phyloP scores from a whole-genome alignment of 2,329 filamentous ascomycete genomes.

The Rachicladosporium sp. region DNA sequence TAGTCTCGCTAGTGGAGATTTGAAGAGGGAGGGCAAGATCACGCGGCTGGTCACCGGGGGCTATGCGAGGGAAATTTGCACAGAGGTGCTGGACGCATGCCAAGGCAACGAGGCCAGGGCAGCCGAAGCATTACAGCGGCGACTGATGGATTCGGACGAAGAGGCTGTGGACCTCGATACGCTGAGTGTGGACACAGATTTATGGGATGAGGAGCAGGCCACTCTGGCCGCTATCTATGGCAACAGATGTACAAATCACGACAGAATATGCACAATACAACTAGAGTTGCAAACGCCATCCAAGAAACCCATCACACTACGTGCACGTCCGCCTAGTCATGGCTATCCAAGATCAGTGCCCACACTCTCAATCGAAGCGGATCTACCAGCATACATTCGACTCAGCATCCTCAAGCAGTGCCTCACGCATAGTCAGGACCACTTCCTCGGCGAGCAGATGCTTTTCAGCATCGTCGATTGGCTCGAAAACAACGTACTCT shows the following conservation, averaged over 20 bases:
- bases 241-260: slow-evolving; percentile 47
- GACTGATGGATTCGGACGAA: slow-evolving; percentile 41
- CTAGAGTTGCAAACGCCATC: slow-evolving; percentile 41
- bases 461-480: slow-evolving; percentile 84
- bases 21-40: slow-evolving; percentile 69
- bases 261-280: slow-evolving; percentile 54
- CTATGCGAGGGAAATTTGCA: slow-evolving; percentile 75
- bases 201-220: slow-evolving; percentile 76
- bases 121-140: slow-evolving; percentile 65
- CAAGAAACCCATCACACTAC: slow-evolving; percentile 38
- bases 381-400: slow-evolving; percentile 83
- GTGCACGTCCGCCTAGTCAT: slow-evolving; percentile 56
- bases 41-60: slow-evolving; percentile 72
- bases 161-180: slow-evolving; percentile 9
- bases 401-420: slow-evolving; percentile 74
- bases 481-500: slow-evolving; percentile 72
- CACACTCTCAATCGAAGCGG: slow-evolving; percentile 54
- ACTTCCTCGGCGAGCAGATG: slow-evolving; percentile 74
- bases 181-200: slow-evolving; percentile 26
- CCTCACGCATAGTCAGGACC: slow-evolving; percentile 56
- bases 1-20: slow-evolving; percentile 67
- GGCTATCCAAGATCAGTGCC: slow-evolving; percentile 59
- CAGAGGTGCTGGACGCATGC: slow-evolving; percentile 59
- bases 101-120: slow-evolving; percentile 62
- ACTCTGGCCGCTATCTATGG: slow-evolving; percentile 80